Percentiles rank a stretch among this genome's conserved stretches.
These are phyloP conservation scores for Gossypium schwendimanii DNA, from an alignment of 441 rosid species.

Conservation along the genomic window DNA sequence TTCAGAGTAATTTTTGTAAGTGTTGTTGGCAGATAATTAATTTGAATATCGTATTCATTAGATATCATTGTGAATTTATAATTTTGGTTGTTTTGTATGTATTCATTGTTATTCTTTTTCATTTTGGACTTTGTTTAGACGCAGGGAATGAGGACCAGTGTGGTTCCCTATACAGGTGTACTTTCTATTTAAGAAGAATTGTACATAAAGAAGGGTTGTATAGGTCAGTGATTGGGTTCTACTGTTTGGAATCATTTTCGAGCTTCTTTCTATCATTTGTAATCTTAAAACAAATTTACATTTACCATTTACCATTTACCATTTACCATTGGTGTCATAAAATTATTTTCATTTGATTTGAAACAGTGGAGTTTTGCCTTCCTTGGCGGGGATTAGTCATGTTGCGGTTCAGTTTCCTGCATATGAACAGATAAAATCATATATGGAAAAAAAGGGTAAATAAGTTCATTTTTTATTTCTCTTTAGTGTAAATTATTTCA, in stretches of 20 bases:
- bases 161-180: slow-evolving; percentile 79
- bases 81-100: neutral
- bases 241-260: slow-evolving; percentile 1
- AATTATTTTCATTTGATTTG: slow-evolving; percentile 15
- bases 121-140: slow-evolving; percentile 37
- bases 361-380: slow-evolving; percentile 84
- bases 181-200: slow-evolving; percentile 69
- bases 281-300: neutral
- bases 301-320: neutral
- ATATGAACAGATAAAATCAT: slow-evolving; percentile 70
- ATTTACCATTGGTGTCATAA: slow-evolving; percentile 4
- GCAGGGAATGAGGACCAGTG: slow-evolving; percentile 76
- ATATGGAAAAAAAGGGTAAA: slow-evolving; percentile 67
- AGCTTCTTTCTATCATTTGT: neutral
- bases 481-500: neutral
- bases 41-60: neutral
- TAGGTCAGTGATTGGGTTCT: slow-evolving; percentile 42
- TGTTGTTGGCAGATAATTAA: neutral
- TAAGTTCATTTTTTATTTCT: neutral
- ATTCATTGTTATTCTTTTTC: neutral
- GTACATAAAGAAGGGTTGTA: slow-evolving; percentile 81
- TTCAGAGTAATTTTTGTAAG: neutral
- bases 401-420: slow-evolving; percentile 95
- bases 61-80: neutral
- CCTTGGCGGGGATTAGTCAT: slow-evolving; percentile 82